These are phyloP conservation scores for Neonectria coccinea DNA, from an alignment of 2,329 filamentous ascomycete species.

Conservation along the genomic window DNA sequence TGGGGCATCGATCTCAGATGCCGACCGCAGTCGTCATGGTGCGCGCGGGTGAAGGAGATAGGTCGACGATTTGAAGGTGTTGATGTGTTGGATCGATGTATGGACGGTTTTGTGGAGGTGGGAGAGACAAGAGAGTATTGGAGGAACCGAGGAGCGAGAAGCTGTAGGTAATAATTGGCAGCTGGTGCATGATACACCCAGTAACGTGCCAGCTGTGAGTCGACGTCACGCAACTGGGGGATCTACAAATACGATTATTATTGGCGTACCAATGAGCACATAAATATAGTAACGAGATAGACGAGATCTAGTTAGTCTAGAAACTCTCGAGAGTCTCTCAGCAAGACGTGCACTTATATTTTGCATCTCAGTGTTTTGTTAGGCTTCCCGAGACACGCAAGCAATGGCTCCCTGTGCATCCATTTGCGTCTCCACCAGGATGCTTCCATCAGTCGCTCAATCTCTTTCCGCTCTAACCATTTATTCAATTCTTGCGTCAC, in stretches of 20 bases:
- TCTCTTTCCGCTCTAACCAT: not conserved
- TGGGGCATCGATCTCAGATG: conserved; percentile 34
- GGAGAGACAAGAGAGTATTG: not conserved
- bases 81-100: not conserved
- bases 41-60: conserved; percentile 1
- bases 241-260: not conserved
- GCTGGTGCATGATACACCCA: not conserved
- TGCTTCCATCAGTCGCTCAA: not conserved
- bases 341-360: not conserved
- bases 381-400: too few relatives aligned
- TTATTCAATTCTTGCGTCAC: not conserved
- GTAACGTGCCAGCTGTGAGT: not conserved
- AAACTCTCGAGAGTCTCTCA: not conserved
- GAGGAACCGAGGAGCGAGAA: not conserved
- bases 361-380: not conserved
- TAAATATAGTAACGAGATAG: not conserved
- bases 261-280: not conserved
- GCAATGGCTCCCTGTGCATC: not conserved
- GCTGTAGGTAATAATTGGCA: not conserved
- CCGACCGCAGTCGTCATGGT: conserved; percentile 43
- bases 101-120: not conserved
- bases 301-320: too few relatives aligned
- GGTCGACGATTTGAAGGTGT: not conserved
- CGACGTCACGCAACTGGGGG: not conserved
- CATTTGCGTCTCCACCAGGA: not conserved